Conservation (phyloP, 768 basidiomycete species). For the Hirschioporus abietinus region DNA sequence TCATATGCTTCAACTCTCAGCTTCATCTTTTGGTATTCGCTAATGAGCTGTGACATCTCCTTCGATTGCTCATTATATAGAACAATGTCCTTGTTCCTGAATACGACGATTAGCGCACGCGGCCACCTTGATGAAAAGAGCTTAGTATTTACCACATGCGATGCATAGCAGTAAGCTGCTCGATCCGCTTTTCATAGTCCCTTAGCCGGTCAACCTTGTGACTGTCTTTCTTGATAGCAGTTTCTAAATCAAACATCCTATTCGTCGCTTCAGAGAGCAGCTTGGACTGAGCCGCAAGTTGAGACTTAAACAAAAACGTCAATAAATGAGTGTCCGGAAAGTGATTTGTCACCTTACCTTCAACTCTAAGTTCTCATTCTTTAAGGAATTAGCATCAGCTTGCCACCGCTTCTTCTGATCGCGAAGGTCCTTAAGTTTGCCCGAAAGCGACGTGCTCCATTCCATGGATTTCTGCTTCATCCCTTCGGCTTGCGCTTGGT, state of each 20-base stretch:
- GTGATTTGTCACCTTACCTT: slow-evolving; percentile 35
- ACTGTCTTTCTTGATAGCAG: slow-evolving; percentile 68
- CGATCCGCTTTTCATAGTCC: slow-evolving; percentile 86
- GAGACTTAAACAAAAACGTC: slow-evolving; percentile 40
- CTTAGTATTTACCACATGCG: slow-evolving; percentile 58
- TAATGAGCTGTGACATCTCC: slow-evolving; percentile 50
- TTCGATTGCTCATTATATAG: slow-evolving; percentile 62
- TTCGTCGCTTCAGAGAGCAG: slow-evolving; percentile 64
- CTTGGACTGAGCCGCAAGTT: slow-evolving; percentile 63
- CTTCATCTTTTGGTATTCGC: slow-evolving; percentile 61
- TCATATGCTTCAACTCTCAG: slow-evolving; percentile 56
- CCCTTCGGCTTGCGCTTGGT: slow-evolving; percentile 65
- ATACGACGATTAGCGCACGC: not conserved
- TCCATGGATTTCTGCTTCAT: slow-evolving; percentile 77
- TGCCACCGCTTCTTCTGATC: slow-evolving; percentile 80
- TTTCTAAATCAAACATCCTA: slow-evolving; percentile 67
- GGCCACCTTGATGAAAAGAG: slow-evolving; percentile 1
- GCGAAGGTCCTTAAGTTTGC: slow-evolving; percentile 65
- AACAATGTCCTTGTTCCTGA: slow-evolving; percentile 71
- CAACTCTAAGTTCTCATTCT: slow-evolving; percentile 65
- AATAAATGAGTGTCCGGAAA: slow-evolving; percentile 3
- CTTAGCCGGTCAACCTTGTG: slow-evolving; percentile 76
- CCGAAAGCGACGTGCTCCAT: slow-evolving; percentile 79
- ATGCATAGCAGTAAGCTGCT: slow-evolving; percentile 73
- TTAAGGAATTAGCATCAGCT: slow-evolving; percentile 59